Evolutionary conservation across 2,329 filamentous ascomycete genomes (phyloP), one percentile per base, ranked within the genome.

Genomic region (Corniculantispora saksenae): DNA sequence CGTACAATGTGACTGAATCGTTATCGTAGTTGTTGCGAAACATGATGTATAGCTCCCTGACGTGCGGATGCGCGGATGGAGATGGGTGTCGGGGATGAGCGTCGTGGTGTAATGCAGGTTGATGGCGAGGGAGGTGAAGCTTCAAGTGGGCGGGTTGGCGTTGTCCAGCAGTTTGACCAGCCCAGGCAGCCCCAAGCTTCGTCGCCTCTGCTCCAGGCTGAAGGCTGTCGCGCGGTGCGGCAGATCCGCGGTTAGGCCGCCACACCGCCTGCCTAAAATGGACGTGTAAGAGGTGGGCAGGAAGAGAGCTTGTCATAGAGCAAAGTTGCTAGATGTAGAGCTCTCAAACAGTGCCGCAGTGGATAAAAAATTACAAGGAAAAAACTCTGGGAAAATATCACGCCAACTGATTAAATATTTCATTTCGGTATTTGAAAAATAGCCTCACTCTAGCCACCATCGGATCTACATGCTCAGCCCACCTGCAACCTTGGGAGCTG

Each of bases 11-110:
- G 82, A 98, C 94, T 69, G 94, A 97, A 82, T 99, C 95, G 89
- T 99, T 99, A 84, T 99, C 95, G 86, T 99, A 99, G 83, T 98
- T 98, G 86, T 99, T 99, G 82, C 95, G 89, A 84, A 99, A 99
- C 95, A 99, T 98, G 76, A 76, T 89, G 86, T 55, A 70, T 66
- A 57, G 57, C 43, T 61, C 72, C 50, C 29, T 47, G 57, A 48
- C 48, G 48, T 45, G 23, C 19, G 35, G 29, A 53, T 58, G 25
- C 60, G 50, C 48, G 32, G 58, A 50, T 25, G 53, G 38, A 25
- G 48, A 65, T 60, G 51, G 61, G 57, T 45, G 32, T n/a, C 53
- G 45, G 17, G 17, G 21, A 47, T 63, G 23, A 51, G 57, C 19
- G 65, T 65, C 50, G 45, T 51, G 47, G 29, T 25, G 27, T 55